phyloP scores from a whole-genome alignment of 176 grass and related monocot genomes.

The bread wheat (Triticum aestivum) region DNA sequence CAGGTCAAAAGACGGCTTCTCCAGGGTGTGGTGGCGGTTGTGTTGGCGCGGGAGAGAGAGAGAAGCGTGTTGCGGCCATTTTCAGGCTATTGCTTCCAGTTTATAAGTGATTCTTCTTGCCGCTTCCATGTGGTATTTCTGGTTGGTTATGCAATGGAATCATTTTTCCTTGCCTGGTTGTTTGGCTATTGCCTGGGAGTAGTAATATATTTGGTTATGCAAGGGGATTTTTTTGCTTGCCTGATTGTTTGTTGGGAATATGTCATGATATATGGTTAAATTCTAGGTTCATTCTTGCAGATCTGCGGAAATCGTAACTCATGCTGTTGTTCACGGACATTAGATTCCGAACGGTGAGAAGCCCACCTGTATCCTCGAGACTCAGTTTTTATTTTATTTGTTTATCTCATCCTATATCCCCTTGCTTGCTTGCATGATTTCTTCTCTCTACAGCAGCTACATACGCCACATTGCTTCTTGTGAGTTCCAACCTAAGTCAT shows the following conservation, averaged over 20 bases:
- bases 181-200: neutral
- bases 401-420: neutral
- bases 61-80: no score
- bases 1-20: neutral
- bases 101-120: neutral
- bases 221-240: neutral
- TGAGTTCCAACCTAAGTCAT: neutral
- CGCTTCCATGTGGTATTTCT: no score
- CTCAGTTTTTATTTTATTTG: neutral
- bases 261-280: neutral
- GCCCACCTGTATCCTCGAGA: neutral
- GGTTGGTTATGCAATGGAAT: no score
- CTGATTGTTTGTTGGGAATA: neutral
- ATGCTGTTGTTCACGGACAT: neutral
- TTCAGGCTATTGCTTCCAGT: neutral
- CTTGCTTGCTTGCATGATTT: neutral
- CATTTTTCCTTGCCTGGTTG: no score
- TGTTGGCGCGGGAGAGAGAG: no score
- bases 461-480: neutral
- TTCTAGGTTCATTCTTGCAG: neutral
- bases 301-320: neutral
- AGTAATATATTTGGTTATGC: neutral
- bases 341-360: neutral
- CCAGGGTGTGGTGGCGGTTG: neutral
- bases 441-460: neutral